phyloP scores from a whole-genome alignment of 371 early-diverging fungal genomes.

The Mycotypha africana region DNA sequence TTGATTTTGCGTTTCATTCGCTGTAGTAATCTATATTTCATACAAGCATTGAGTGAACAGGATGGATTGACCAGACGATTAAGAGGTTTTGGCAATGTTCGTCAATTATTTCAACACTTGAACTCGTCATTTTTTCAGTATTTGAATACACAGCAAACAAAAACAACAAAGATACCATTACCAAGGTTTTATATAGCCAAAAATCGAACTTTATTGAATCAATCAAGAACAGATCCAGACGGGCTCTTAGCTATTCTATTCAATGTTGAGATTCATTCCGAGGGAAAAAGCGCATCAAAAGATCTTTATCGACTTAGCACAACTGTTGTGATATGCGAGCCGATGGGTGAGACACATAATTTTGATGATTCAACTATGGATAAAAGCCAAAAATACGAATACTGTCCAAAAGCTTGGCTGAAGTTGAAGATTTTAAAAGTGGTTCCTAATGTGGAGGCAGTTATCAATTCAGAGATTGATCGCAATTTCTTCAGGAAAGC shows the following conservation, averaged over 20 bases:
- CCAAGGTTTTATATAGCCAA: slow-evolving; percentile 42
- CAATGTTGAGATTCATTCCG: slow-evolving; percentile 16
- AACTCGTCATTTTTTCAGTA: slow-evolving; percentile 27
- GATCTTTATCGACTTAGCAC: slow-evolving; percentile 16
- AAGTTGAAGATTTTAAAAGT: slow-evolving; percentile 26
- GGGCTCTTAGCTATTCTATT: slow-evolving; percentile 23
- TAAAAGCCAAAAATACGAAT: slow-evolving; percentile 16
- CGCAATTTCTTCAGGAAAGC: slow-evolving; percentile 26
- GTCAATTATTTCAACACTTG: slow-evolving; percentile 22
- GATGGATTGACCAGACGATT: slow-evolving; percentile 16
- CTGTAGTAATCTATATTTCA: slow-evolving; percentile 21
- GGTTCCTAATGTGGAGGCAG: slow-evolving; percentile 16
- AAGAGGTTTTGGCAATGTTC: slow-evolving; percentile 27
- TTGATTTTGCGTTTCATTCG: too few relatives aligned
- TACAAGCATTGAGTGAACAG: slow-evolving; percentile 20
- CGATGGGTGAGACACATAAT: slow-evolving; percentile 26
- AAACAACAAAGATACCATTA: slow-evolving; percentile 11
- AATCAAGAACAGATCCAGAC: slow-evolving; percentile 23
- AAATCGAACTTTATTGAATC: slow-evolving; percentile 30
- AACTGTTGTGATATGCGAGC: slow-evolving; percentile 26
- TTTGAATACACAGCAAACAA: slow-evolving; percentile 3
- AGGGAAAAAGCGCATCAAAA: background rate
- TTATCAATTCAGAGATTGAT: slow-evolving; percentile 29
- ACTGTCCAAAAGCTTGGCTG: slow-evolving; percentile 35
- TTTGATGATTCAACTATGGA: slow-evolving; percentile 23